Evolutionary conservation across 306 rosid species (phyloP), one percentile per base, ranked within the genome.

Genomic region (Medicago ruthenica): DNA sequence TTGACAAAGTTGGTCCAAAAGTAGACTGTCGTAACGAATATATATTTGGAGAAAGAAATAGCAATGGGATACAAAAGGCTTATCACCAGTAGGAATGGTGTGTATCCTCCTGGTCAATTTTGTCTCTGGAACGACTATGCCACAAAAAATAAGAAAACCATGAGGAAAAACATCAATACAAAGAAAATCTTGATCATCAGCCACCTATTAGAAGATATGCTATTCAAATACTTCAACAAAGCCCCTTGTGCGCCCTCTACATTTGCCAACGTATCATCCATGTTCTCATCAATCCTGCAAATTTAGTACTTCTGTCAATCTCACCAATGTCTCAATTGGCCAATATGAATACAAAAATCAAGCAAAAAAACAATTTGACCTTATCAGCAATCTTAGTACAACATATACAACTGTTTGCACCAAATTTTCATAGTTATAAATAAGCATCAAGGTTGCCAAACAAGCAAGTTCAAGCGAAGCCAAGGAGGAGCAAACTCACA

Each of bases 171-270:
- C 75, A 92, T 90, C 60, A 96, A 75, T 78, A 96, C 93, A 88
- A 96, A 96, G 96, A 96, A 96, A 83, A 96, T 96, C 89, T 96
- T 96, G 90, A 96, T 96, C 99, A 92, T 96, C 86, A 92, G 84
- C 99, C 99, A 96, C 91, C 96, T 90, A 83, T 96, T 96, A 60
- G 99, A 96, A 47, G 99, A 96, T 85, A 92, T 96, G 91, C 88
- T 89, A 83, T 86, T 92, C 78, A 96, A 88, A 86, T 96, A 96
- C 91, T 96, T 92, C 80, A 96, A 90, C 84, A 96, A 66, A 8
- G 87, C 88, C 67, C 96, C 98, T 83, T 96, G 98, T 50, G 97
- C 96, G n/a, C 98, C 99, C 76, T 96, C 99, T 51, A 96, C 98
- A 4, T 92, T 96, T 7, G 92, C 77, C 86, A 96, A 70, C 2